phyloP scores from a whole-genome alignment of 1,139 yeast species.

The Barnettozyma hawaiiensis region DNA sequence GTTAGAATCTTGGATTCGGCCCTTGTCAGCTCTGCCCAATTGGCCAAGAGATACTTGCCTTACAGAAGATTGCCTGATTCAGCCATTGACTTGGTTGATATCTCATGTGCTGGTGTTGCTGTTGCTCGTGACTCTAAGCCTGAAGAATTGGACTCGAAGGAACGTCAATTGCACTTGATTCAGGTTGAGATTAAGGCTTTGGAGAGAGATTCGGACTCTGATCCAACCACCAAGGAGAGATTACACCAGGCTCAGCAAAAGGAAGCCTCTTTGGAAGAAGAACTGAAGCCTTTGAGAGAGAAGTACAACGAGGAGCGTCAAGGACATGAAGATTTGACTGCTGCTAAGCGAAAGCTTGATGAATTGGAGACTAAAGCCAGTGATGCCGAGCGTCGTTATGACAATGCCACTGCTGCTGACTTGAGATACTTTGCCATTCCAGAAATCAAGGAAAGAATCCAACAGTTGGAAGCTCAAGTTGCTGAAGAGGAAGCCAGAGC shows the following conservation, averaged over 20 bases:
- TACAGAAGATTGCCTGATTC: constrained; percentile 96
- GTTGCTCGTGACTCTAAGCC: constrained; percentile 98
- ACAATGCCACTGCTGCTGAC: constrained; percentile 92
- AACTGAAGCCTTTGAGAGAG: constrained; percentile 78
- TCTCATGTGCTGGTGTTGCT: constrained; percentile 95
- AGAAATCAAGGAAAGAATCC: constrained; percentile 73
- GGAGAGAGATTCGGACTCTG: constrained; percentile 93
- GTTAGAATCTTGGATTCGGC: constrained; percentile 95
- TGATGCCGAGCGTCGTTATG: constrained; percentile 97
- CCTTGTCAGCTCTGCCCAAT: constrained; percentile 87
- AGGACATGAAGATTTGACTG: constrained; percentile 85
- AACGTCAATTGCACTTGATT: constrained; percentile 82
- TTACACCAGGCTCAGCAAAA: constrained; percentile 70
- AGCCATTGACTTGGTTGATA: constrained; percentile 95
- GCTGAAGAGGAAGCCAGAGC: constrained; percentile 69
- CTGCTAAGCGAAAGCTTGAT: constrained; percentile 84
- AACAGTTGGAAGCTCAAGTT: constrained; percentile 65
- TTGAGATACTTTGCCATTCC: constrained; percentile 96
- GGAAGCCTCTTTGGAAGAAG: constrained; percentile 80
- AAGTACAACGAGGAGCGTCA: constrained; percentile 83
- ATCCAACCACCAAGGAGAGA: constrained; percentile 80
- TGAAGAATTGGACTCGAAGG: constrained; percentile 89
- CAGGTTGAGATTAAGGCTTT: constrained; percentile 96
- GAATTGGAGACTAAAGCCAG: constrained; percentile 88
- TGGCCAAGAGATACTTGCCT: constrained; percentile 91